Conservation (phyloP, 805 yeast species). For the Ogataea haglerorum region DNA sequence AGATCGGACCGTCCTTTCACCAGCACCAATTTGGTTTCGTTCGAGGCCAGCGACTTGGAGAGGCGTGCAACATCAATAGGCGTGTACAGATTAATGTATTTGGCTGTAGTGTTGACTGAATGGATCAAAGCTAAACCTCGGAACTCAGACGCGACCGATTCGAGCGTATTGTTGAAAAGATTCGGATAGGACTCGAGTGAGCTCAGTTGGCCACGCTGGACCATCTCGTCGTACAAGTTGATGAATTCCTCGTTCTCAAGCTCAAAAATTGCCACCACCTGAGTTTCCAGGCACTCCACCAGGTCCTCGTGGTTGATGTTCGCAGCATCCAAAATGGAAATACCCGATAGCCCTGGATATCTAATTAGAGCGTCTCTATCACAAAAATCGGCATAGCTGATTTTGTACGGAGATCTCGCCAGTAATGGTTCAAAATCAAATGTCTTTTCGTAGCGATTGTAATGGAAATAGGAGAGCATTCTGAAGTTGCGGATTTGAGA, state of each 20-base stretch:
- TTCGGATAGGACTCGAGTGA: conserved; percentile 23
- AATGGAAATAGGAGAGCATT: conserved; percentile 54
- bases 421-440: conserved; percentile 46
- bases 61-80: conserved; percentile 34
- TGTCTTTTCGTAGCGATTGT: conserved; percentile 9
- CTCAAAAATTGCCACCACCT: conserved; percentile 39
- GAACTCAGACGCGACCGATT: conserved; percentile 29
- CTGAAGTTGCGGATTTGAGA: conserved; percentile 51
- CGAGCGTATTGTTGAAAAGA: conserved; percentile 20
- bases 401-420: conserved; percentile 36
- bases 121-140: conserved; percentile 63
- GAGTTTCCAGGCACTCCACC: conserved; percentile 37
- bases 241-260: conserved; percentile 27
- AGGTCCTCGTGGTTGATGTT: conserved; percentile 35
- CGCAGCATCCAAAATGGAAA: conserved; percentile 34
- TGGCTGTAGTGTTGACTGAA: conserved; percentile 45
- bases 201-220: conserved; percentile 2
- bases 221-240: conserved; percentile 13
- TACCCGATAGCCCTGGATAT: conserved; percentile 35
- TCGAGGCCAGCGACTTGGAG: conserved; percentile 16
- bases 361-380: conserved; percentile 2
- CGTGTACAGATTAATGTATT: conserved; percentile 52
- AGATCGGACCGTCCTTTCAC: conserved; percentile 64
- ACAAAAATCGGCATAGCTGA: conserved; percentile 34
- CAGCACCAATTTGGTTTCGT: conserved; percentile 36